Conservation (phyloP, 805 yeast genomes). For the Kodamaea laetipori region DNA sequence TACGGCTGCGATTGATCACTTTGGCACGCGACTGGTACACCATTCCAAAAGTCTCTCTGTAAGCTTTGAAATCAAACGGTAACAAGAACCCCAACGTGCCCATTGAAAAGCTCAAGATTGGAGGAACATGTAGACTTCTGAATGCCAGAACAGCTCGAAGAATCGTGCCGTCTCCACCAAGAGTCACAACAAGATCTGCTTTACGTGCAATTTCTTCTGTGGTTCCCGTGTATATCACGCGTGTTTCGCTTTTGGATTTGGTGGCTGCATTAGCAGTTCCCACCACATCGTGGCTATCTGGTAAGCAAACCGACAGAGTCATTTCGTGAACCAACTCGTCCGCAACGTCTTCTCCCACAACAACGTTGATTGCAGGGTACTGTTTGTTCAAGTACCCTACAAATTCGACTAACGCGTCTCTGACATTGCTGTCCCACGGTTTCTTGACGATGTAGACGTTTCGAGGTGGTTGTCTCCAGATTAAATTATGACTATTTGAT, state of each 20-base stretch:
- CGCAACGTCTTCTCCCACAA: conserved; percentile 74
- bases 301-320: conserved; percentile 10
- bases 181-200: conserved; percentile 78
- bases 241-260: not conserved
- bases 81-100: conserved; percentile 89
- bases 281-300: conserved; percentile 3
- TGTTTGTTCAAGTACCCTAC: conserved; percentile 58
- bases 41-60: conserved; percentile 58
- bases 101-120: conserved; percentile 82
- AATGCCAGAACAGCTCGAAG: conserved; percentile 80
- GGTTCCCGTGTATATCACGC: conserved; percentile 56
- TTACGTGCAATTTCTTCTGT: conserved; percentile 57
- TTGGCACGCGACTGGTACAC: conserved; percentile 70
- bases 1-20: conserved; percentile 73
- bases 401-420: conserved; percentile 65
- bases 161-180: conserved; percentile 98
- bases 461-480: conserved; percentile 73
- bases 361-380: conserved; percentile 73
- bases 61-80: conserved; percentile 78
- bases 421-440: conserved; percentile 71
- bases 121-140: conserved; percentile 76
- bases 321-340: conserved; percentile 55
- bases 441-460: conserved; percentile 83
- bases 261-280: not conserved
- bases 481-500: conserved; percentile 58